Conservation (phyloP, 2,329 filamentous ascomycete species). For the Bipolaris cookei region DNA sequence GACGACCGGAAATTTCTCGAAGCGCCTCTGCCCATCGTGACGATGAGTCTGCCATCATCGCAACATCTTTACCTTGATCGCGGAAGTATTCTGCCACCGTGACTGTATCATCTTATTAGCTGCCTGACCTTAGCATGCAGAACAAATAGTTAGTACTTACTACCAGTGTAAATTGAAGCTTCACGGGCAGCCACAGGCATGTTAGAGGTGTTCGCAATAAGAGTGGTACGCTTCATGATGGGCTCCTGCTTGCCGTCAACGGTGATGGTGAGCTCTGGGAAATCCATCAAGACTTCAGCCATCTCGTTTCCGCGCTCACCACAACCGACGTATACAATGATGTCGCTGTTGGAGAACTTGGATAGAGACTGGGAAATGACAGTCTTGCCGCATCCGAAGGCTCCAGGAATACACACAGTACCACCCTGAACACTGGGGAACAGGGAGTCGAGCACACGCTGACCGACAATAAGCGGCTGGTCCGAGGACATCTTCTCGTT, state of each 20-base stretch:
- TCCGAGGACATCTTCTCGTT: constrained; percentile 91
- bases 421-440: constrained; percentile 97
- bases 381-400: constrained; percentile 98
- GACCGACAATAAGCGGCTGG: constrained; percentile 92
- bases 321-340: constrained; percentile 94
- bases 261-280: constrained; percentile 95
- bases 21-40: constrained; percentile 98
- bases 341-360: constrained; percentile 99
- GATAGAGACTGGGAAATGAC: constrained; percentile 98
- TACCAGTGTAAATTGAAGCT: constrained; percentile 97
- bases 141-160: constrained; percentile 73
- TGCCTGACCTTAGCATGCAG: background rate
- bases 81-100: constrained; percentile 90
- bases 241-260: constrained; percentile 94
- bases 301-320: constrained; percentile 98
- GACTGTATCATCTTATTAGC: background rate
- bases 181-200: constrained; percentile 99
- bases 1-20: constrained; percentile 96
- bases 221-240: constrained; percentile 99
- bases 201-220: constrained; percentile 99
- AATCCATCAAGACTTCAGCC: constrained; percentile 99
- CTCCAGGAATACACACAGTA: constrained; percentile 96
- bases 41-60: constrained; percentile 99
- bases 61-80: constrained; percentile 94
- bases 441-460: constrained; percentile 93